Base-by-base conservation (phyloP, 495 filamentous ascomycete species). In the Neurospora tetraspora region DNA sequence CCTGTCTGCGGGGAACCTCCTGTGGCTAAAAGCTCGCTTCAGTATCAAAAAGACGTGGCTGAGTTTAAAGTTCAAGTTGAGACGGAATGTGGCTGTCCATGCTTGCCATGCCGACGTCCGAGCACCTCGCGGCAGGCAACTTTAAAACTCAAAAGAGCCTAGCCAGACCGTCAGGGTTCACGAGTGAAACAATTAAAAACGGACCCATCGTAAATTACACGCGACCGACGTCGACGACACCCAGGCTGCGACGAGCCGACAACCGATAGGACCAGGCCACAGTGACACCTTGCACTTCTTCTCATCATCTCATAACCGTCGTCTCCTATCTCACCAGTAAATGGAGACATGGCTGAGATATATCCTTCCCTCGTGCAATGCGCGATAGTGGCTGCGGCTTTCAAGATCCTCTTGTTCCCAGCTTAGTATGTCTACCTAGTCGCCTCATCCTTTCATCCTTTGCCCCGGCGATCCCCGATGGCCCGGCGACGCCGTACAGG, bases 331-430 rank as follows among this genome's bases (percentile, higher is more conserved):
- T 65, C 53, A 65, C 14, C 23, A 65, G 27, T 27, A 65, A 18
- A 80, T 80, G 76, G 76, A 80, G 76, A 82, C 78, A 97, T 97
- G 94, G 86, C 90, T 77, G 91, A 96, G 70, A 78, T 91, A 65
- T 94, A 94, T 79, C 94, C 94, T 61, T 91, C 93, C 69, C 86
- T 97, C 83, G 84, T 89, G 77, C 94, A 99, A 84, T 94, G 91
- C 85, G 93, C 93, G 74, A 82, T 97, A 74, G 89, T 94, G 74
- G 92, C 94, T 69, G 91, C 93, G 11, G 96, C 95, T 31, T 89
- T 99, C 78, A 99, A 98, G 84, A 84, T 97, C 71, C 89, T 99
- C 53, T 88, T 99, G 42, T 96, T 97, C 81, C 96, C 96, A 23
- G 93, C 96, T 74, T 99, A 99, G 96, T 99, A 88, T 78, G 93